phyloP scores from a whole-genome alignment of 176 grass and related monocot genomes.

The Paspalum notatum region DNA sequence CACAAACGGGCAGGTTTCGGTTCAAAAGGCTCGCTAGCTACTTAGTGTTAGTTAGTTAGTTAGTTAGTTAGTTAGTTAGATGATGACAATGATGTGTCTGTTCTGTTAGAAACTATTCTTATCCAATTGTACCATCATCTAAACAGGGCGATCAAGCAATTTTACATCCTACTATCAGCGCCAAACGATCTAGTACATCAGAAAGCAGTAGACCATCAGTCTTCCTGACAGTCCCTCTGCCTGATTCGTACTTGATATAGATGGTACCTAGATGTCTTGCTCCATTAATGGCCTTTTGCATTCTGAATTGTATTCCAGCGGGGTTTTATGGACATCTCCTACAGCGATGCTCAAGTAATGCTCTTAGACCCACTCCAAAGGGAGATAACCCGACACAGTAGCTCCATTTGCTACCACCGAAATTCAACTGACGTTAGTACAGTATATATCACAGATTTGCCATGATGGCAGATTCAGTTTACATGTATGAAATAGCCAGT shows the following conservation, averaged over 20 bases:
- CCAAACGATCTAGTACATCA: background rate
- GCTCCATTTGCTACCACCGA: background rate
- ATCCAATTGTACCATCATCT: background rate
- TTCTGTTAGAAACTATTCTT: background rate
- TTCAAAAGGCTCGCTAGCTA: background rate
- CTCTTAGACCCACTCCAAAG: background rate
- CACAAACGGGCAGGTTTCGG: background rate
- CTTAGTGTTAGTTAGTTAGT: background rate
- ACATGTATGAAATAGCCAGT: background rate
- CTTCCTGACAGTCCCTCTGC: background rate
- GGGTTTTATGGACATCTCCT: background rate
- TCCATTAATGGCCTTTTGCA: background rate
- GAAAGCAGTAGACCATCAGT: background rate
- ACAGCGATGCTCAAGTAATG: background rate
- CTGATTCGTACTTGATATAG: background rate
- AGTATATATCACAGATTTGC: background rate
- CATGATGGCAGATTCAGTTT: background rate
- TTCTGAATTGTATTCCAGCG: background rate
- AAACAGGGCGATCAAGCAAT: background rate
- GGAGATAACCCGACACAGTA: background rate
- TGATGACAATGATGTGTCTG: background rate
- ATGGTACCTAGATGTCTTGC: background rate
- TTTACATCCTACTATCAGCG: background rate
- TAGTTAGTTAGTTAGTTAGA: slow-evolving; percentile 4
- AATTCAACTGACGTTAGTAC: background rate